These are phyloP conservation scores for Ormosia semicastrata DNA, from an alignment of 306 rosid genomes.

Conservation along the genomic window DNA sequence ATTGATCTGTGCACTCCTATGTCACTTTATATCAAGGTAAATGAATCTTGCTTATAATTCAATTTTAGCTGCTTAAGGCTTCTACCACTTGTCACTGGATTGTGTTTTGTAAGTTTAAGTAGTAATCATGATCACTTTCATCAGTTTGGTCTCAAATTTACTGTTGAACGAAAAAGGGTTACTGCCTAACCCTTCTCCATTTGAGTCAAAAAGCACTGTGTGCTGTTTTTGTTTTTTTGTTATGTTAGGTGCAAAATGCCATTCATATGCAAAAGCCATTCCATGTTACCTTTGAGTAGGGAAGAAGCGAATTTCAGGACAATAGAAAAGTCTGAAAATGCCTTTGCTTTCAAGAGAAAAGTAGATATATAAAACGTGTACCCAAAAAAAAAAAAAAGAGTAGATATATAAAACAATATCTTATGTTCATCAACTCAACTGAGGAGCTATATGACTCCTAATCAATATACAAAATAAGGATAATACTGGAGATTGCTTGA, in stretches of 20 bases:
- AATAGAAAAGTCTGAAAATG: constrained; percentile 30
- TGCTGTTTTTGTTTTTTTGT: not conserved
- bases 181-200: not conserved
- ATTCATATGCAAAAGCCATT: constrained; percentile 39
- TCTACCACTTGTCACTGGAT: not conserved
- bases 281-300: constrained; percentile 63
- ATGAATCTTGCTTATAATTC: constrained; percentile 16
- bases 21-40: constrained; percentile 7
- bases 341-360: constrained; percentile 82
- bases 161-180: constrained; percentile 17
- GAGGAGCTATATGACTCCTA: constrained; percentile 11
- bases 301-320: constrained; percentile 54
- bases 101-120: not conserved
- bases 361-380: not conserved
- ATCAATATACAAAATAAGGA: not conserved
- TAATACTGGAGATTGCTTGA: constrained; percentile 29
- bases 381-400: constrained; percentile 13
- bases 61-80: constrained; percentile 15
- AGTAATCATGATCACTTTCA: constrained; percentile 27
- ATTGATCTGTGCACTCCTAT: constrained; percentile 5
- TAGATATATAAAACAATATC: constrained; percentile 21
- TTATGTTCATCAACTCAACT: constrained; percentile 29
- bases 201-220: not conserved
- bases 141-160: constrained; percentile 31
- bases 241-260: constrained; percentile 52